These are phyloP conservation scores for Leccinum fibrillosum DNA, from an alignment of 768 basidiomycete genomes.

Conservation along the genomic window DNA sequence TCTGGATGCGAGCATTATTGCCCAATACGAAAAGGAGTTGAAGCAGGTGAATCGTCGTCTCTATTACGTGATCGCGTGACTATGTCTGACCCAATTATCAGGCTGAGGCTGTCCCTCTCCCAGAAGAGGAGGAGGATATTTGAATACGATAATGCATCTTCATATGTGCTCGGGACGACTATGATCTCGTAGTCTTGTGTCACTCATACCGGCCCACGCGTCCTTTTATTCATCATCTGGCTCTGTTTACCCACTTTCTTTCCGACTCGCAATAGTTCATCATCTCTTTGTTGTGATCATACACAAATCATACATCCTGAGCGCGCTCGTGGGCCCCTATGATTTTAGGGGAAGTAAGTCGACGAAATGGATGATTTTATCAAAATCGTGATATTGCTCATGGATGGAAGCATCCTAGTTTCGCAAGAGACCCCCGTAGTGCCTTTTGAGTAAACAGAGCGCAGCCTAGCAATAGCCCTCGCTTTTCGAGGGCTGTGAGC, in stretches of 20 bases:
- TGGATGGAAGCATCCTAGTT: not conserved
- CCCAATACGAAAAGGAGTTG: constrained; percentile 77
- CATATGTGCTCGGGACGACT: constrained; percentile 19
- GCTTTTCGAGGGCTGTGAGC: constrained; percentile 23
- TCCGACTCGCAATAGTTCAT: constrained; percentile 21
- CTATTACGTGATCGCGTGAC: not conserved
- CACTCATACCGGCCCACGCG: constrained; percentile 15
- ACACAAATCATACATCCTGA: constrained; percentile 19
- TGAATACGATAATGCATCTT: constrained; percentile 34
- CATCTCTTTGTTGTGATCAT: constrained; percentile 25
- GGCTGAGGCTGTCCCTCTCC: constrained; percentile 92
- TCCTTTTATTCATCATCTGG: constrained; percentile 18
- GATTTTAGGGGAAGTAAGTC: constrained; percentile 4
- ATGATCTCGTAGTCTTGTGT: constrained; percentile 19
- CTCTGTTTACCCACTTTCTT: constrained; percentile 18
- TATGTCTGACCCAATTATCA: constrained; percentile 29
- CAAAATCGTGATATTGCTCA: not conserved
- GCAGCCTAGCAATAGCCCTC: constrained; percentile 13
- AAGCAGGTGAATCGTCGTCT: constrained; percentile 43
- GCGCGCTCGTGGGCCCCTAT: not conserved
- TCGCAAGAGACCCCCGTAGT: not conserved
- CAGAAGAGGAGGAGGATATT: constrained; percentile 94
- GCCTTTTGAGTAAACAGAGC: constrained; percentile 1
- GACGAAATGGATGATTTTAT: constrained; percentile 1
- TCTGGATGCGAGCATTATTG: constrained; percentile 77